These are phyloP conservation scores for Heliamphora exappendiculata DNA, from an alignment of 148 eudicot species.

Conservation along the genomic window DNA sequence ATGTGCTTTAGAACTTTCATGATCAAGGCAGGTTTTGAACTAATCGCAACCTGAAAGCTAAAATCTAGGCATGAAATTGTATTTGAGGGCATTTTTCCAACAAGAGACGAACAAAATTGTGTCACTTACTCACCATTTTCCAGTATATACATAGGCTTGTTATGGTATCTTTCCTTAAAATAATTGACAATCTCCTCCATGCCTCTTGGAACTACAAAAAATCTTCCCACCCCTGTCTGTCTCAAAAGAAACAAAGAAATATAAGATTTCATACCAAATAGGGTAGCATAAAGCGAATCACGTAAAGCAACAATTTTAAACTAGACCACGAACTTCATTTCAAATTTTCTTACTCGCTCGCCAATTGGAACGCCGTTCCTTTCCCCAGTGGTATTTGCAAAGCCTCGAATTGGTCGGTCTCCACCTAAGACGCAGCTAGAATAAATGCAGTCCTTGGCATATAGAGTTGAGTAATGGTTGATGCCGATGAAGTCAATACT, in stretches of 20 bases:
- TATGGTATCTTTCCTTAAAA: conserved; percentile 39
- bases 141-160: conserved; percentile 49
- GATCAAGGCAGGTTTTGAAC: neutral
- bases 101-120: neutral
- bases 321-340: neutral
- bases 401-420: conserved; percentile 53
- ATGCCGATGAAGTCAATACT: conserved; percentile 78
- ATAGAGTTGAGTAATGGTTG: conserved; percentile 65
- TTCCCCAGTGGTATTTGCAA: conserved; percentile 18
- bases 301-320: too few relatives aligned
- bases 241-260: neutral
- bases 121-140: conserved; percentile 49
- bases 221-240: conserved; percentile 40
- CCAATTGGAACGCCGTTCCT: conserved; percentile 60
- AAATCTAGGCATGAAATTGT: too few relatives aligned
- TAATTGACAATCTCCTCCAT: conserved; percentile 49
- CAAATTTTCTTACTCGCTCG: conserved; percentile 32
- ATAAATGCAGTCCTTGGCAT: conserved; percentile 54
- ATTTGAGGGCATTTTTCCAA: neutral
- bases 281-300: neutral
- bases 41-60: neutral
- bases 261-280: neutral
- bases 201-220: conserved; percentile 62
- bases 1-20: too few relatives aligned
- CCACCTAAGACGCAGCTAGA: conserved; percentile 25